Conservation (phyloP, 2,329 filamentous ascomycete genomes). For the Triangularia setosa region DNA sequence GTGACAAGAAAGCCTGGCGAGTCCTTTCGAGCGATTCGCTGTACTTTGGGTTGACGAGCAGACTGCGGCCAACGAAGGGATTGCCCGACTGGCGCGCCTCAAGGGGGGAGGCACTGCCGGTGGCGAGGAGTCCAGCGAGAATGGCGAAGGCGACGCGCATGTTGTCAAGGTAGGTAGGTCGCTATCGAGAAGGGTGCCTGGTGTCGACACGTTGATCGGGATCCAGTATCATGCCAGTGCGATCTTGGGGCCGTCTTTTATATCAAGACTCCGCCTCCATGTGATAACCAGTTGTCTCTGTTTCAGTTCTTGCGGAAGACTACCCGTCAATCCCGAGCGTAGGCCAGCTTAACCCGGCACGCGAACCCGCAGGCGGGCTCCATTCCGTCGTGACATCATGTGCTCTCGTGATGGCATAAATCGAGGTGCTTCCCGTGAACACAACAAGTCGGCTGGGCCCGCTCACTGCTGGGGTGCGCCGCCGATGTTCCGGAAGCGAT, state of each 20-base stretch:
- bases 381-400: background rate
- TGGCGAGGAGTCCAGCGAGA: slow-evolving; percentile 10
- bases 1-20: slow-evolving; percentile 30
- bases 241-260: background rate
- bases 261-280: background rate
- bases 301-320: background rate
- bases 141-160: slow-evolving; percentile 3
- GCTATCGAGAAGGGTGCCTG: background rate
- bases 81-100: slow-evolving; percentile 27
- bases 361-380: background rate
- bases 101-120: slow-evolving; percentile 9
- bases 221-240: background rate
- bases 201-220: background rate
- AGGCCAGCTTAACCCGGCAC: background rate
- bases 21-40: slow-evolving; percentile 37
- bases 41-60: slow-evolving; percentile 44
- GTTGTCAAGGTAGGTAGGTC: background rate
- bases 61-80: slow-evolving; percentile 44
- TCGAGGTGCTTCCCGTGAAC: background rate
- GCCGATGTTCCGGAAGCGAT: background rate
- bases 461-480: background rate
- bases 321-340: background rate
- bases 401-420: background rate
- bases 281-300: background rate
- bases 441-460: background rate